Evolutionary conservation across 371 early-diverging fungal genomes (phyloP).

Genomic region (Conidiobolus incongruus): DNA sequence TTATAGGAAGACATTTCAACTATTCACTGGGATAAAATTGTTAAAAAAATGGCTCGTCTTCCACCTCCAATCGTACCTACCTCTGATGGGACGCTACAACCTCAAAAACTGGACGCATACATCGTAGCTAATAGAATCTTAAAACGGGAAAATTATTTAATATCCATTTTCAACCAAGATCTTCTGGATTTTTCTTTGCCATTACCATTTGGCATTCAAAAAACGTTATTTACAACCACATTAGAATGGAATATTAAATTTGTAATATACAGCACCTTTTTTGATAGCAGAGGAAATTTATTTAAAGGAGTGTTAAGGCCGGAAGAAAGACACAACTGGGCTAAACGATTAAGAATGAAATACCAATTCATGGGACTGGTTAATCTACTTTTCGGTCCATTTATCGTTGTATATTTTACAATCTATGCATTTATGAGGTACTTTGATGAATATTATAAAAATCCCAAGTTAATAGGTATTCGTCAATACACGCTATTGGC

Average conservation of each 20-base stretch:
- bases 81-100: constrained; percentile 13
- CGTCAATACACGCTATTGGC: constrained; percentile 73
- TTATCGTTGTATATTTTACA: constrained; percentile 61
- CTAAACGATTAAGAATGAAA: constrained; percentile 46
- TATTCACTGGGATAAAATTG: constrained; percentile 51
- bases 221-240: constrained; percentile 11
- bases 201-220: constrained; percentile 15
- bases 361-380: constrained; percentile 71
- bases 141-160: constrained; percentile 91
- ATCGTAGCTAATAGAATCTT: constrained; percentile 80
- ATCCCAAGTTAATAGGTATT: constrained; percentile 59
- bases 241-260: constrained; percentile 82
- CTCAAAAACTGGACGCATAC: constrained; percentile 56
- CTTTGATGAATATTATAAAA: constrained; percentile 78
- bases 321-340: constrained; percentile 28
- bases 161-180: constrained; percentile 85
- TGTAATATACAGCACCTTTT: constrained; percentile 35
- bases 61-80: constrained; percentile 21
- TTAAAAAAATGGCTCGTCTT: constrained; percentile 44
- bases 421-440: constrained; percentile 79
- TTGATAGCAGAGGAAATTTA: not conserved
- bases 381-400: constrained; percentile 67
- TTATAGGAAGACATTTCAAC: constrained; percentile 49
- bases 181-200: constrained; percentile 56
- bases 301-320: not conserved